phyloP scores from a whole-genome alignment of 129 eudicot species.

The Helianthus annuus region HanXRQr2.0-SUNRISE NC_035434.2:20760001-20760500 shows the following conservation, averaged over 20 bases:
- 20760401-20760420: too few species aligned
- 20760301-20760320: slow-evolving; percentile 4
- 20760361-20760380: too few species aligned
- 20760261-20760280: slow-evolving; percentile 11
- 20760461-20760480: too few species aligned
- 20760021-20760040: too few species aligned
- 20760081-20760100: background rate
- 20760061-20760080: background rate
- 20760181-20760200: background rate
- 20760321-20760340: background rate
- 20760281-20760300: background rate
- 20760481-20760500: too few species aligned
- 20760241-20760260: background rate
- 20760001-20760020: background rate
- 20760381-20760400: too few species aligned
- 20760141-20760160: too few species aligned
- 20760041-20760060: slow-evolving; percentile 10
- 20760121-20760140: background rate
- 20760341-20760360: too few species aligned
- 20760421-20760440: too few species aligned
- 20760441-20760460: too few species aligned
- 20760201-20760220: slow-evolving; percentile 18
- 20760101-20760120: too few species aligned
- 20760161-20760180: background rate
- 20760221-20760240: background rate